Base-by-base conservation (phyloP, 306 rosid species). In the Heteromeles arbutifolia region DNA sequence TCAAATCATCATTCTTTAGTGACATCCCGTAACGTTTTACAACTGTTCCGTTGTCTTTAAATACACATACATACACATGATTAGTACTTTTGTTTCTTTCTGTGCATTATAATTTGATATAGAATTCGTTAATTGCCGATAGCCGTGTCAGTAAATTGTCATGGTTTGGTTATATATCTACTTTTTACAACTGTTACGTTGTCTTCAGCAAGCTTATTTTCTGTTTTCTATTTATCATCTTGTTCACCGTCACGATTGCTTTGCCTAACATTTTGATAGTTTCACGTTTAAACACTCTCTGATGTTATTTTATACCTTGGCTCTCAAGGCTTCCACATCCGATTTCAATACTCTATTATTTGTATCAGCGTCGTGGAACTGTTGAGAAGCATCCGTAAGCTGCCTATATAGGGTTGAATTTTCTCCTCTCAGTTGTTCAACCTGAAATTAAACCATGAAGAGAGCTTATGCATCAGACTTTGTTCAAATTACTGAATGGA, bases 301-400 rank as follows among this genome's bases (percentile, higher is more conserved):
- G 62, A 21, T 56, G 28, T 8, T 54, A n/a, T 7, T 21, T 48
- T 65, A 32, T 87, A 90, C 98, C 98, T 86, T 96, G 31, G 99
- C 99, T 86, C 97, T 96, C 83, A 96, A 71, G 10, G 98, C 99
- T 81, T 96, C 98, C 28, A 96, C 98, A 41, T 77, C 84, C 53
- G 99, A 90, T 87, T 88, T 90, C 7, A 92, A 86, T 34, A 96
- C 98, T 53, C 94, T 81, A 59, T 92, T 92, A 69, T 88, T 82
- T 1, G 96, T 92, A 65, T 87, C 92, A 24, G 98, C 98, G 4
- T 89, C 93, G 8, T 70, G 86, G 73, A 82, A 89, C 53, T 92
- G 98, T 34, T 96, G 96, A 43, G 80, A 78, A 24, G 92, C 86
- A 79, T 90, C 84, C 3, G 77, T 64, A 25, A 90, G 88, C 53